Base-by-base conservation (phyloP, 2,329 filamentous ascomycete genomes). In the Aspergillus calidoustus region DNA sequence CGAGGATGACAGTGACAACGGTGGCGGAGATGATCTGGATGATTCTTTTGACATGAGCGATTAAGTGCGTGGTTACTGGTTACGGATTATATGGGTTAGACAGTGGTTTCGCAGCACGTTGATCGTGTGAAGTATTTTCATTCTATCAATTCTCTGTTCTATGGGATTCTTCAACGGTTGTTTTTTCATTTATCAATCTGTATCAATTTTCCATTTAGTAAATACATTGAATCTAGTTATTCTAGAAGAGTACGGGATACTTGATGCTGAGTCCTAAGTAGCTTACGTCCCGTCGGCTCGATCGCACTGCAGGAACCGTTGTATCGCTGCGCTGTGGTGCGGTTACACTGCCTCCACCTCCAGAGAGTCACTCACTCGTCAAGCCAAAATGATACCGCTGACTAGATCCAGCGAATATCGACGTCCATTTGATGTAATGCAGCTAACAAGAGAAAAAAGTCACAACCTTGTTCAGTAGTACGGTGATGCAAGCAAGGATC, bases 21-120 rank as follows among this genome's bases (percentile, higher is more conserved):
- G 69, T 54, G 70, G 66, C n/a, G 70, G 67, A 48, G 73, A 69
- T n/a, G 71, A 66, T 34, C 77, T 74, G 2, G 75, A 66, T 15
- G 78, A 80, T 68, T 79, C 79, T 63, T 80, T 80, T 66, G 68
- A 72, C 15, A 69, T 74, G 43, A 76, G 71, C 59, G 73, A 77
- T 13, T 76, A 70, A 59, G 53, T 11, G 54, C 13, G 34, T 11
- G 34, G 34, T 15, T 13, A 3, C 25, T 11, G 30, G 34, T 28
- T 41, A 7, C 13, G 38, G 34, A 41, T 44, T 55, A n/a, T 13
- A 15, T 30, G 25, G 28, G 17, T 28, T 46, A 6, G 22, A 22
- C 47, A 52, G 34, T 28, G 31, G 15, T 49, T 11, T 56, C 34
- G 22, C 54, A 28, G 46, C 61, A 60, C 63, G 64, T 64, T 64